phyloP scores from a whole-genome alignment of 805 yeast species.

The Hermanozyma aechmeae region DNA sequence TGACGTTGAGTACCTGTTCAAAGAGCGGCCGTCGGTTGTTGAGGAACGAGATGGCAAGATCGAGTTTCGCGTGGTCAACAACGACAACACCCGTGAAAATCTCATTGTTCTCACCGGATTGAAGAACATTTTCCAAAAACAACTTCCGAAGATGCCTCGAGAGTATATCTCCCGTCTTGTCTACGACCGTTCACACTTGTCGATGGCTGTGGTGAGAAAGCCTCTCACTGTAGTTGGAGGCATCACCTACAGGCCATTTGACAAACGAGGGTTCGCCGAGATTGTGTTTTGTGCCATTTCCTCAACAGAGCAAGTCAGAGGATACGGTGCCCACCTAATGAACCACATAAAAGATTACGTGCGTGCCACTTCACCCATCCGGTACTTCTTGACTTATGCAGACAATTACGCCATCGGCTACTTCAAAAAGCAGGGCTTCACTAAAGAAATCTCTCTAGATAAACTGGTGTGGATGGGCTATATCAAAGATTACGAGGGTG shows the following conservation, averaged over 20 bases:
- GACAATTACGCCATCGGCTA: conserved; percentile 99
- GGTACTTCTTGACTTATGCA: conserved; percentile 88
- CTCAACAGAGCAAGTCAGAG: conserved; percentile 95
- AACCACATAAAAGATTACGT: conserved; percentile 96
- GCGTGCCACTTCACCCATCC: conserved; percentile 73
- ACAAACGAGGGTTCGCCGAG: conserved; percentile 86
- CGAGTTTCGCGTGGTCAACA: conserved; percentile 93
- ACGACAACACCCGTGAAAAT: conserved; percentile 81
- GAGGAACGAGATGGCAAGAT: conserved; percentile 92
- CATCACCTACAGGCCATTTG: conserved; percentile 91
- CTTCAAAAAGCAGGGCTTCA: conserved; percentile 96
- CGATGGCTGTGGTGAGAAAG: conserved; percentile 91
- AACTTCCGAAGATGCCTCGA: conserved; percentile 96
- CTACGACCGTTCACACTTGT: conserved; percentile 86
- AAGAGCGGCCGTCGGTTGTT: conserved; percentile 87
- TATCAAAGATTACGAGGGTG: conserved; percentile 98
- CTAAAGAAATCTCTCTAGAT: conserved; percentile 85
- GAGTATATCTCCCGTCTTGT: conserved; percentile 93
- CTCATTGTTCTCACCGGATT: conserved; percentile 90
- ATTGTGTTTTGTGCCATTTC: conserved; percentile 98
- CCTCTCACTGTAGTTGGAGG: conserved; percentile 97
- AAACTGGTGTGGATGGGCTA: conserved; percentile 94
- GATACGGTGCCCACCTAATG: conserved; percentile 98
- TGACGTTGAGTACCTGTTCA: conserved; percentile 73
- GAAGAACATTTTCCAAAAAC: conserved; percentile 94